phyloP scores from a whole-genome alignment of 768 basidiomycete species.

The Boletus bicolor region DNA sequence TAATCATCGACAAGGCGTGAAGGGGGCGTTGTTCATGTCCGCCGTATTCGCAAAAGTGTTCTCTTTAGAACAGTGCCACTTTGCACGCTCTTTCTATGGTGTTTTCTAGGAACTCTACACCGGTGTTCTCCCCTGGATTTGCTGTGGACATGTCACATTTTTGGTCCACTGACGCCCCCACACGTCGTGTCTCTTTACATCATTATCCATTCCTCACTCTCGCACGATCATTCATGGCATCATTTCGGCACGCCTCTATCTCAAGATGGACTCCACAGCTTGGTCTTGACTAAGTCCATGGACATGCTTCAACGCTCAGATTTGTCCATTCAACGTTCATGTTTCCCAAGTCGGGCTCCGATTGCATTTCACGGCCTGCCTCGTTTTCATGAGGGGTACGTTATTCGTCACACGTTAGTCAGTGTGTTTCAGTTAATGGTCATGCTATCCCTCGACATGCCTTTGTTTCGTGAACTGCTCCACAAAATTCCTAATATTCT shows the following conservation, averaged over 20 bases:
- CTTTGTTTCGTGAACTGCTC: conserved; percentile 11
- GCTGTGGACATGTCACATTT: conserved; percentile 14
- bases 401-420: conserved; percentile 15
- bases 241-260: conserved; percentile 9
- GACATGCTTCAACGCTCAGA: conserved; percentile 7
- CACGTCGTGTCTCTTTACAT: conserved; percentile 28
- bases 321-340: conserved; percentile 12
- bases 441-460: conserved; percentile 7
- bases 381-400: conserved; percentile 16
- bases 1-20: conserved; percentile 21
- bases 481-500: conserved; percentile 15
- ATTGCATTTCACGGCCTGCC: conserved; percentile 15
- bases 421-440: conserved; percentile 4
- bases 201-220: conserved; percentile 12
- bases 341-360: conserved; percentile 16
- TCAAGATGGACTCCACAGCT: conserved; percentile 9
- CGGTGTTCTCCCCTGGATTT: conserved; percentile 12
- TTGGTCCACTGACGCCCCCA: conserved; percentile 12
- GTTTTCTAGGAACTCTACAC: conserved; percentile 16
- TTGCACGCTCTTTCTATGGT: conserved; percentile 21
- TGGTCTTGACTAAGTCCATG: conserved; percentile 22
- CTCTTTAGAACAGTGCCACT: conserved; percentile 20
- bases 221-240: conserved; percentile 13
- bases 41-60: conserved; percentile 21
- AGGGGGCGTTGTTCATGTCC: conserved; percentile 28